These are phyloP conservation scores for Auricularia sp. DNA, from an alignment of 768 basidiomycete species.

Conservation along the genomic window DNA sequence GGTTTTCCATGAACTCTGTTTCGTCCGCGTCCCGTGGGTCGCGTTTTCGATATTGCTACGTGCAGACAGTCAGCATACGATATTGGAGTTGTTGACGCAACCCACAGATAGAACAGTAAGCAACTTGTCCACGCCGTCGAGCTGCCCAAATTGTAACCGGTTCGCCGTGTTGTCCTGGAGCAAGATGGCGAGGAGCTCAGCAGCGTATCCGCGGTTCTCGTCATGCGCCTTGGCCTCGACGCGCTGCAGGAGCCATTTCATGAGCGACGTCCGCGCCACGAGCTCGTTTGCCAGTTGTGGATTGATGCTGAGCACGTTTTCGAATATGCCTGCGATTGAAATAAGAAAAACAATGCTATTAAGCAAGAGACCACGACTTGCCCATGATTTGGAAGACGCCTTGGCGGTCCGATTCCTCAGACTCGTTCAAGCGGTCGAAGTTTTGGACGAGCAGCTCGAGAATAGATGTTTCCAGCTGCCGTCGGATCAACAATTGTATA, in stretches of 20 bases:
- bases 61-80: background rate
- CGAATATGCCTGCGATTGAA: conserved; percentile 61
- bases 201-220: conserved; percentile 88
- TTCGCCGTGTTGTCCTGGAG: conserved; percentile 67
- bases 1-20: conserved; percentile 95
- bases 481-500: conserved; percentile 1
- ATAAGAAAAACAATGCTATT: background rate
- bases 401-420: conserved; percentile 81
- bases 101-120: conserved; percentile 76
- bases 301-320: conserved; percentile 82
- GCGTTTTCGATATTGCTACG: conserved; percentile 73
- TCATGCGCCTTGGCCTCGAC: conserved; percentile 65
- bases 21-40: conserved; percentile 86
- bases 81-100: conserved; percentile 4
- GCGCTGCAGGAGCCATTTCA: conserved; percentile 72
- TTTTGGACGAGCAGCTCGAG: conserved; percentile 87
- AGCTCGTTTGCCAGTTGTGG: conserved; percentile 63
- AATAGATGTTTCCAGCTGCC: conserved; percentile 70
- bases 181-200: conserved; percentile 86
- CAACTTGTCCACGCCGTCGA: conserved; percentile 67
- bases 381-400: conserved; percentile 92
- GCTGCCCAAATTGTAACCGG: conserved; percentile 54
- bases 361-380: conserved; percentile 18
- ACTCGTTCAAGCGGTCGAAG: conserved; percentile 76
- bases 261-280: conserved; percentile 60